Base-by-base conservation (phyloP, 768 basidiomycete species). In the Collybia sordida region DNA sequence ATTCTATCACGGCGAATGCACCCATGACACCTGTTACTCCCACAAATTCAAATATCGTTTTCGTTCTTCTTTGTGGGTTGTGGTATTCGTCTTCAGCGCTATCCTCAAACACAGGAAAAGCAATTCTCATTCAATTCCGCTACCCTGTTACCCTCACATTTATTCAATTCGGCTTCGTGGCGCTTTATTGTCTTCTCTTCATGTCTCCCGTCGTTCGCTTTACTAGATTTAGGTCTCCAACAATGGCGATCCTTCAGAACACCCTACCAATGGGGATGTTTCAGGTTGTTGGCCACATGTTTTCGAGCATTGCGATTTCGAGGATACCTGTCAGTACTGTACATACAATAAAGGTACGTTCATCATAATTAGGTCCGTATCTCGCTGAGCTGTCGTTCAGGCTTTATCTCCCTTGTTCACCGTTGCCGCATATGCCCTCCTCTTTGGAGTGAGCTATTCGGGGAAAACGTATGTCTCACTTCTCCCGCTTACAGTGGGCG, bases 141-240 rank as follows among this genome's bases (percentile, higher is more conserved):
- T 98, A 90, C 70, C 97, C 97, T 4, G 82, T 99, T 63, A 98
- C 97, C 54, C 83, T 99, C 63, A 99, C 97, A 34, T 92, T 99
- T 64, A 80, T 99, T 61, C 97, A 99, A 65, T 99, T 99, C 64
- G 94, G 86, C 56, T 97, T 98, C 66, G 88, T 98, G 42, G 89
- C 93, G 6, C 73, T 72, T 8, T 98, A 89, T 70, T 97, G 92
- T 63, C 73, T 91, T 44, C 70, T 96, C 44, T 82, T 87, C 73
- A 93, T 93, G 85, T 83, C 81, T 11, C 91, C 91, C 24, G 58
- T 74, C 27, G 67, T 90, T 17, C 81, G 79, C 19, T 86, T 89
- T 64, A 76, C 85, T 37, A 81, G 71, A 58, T 59, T 96, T 35
- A 83, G 92, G 28, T 63, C 59, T 17, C 95, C 96, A 3, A 90